These are phyloP conservation scores for Coprinellus micaceus DNA, from an alignment of 768 basidiomycete species.

Conservation along the genomic window DNA sequence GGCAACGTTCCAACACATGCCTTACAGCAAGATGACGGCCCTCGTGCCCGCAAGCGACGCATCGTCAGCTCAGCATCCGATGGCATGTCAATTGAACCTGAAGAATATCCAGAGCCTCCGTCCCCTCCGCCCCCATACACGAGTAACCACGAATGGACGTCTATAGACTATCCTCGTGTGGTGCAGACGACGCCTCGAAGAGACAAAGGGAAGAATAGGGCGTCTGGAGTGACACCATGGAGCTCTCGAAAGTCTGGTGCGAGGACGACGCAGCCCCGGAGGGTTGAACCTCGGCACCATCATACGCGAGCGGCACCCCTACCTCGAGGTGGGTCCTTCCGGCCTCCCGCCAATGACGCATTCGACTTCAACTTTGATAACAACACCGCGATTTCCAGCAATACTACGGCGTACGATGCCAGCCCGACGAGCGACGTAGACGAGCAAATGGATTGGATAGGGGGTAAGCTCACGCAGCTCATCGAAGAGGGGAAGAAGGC, in stretches of 20 bases:
- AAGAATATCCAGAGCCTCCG: constrained; percentile 19
- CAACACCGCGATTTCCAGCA: too few species aligned
- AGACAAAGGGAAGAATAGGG: neutral
- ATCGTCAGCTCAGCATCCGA: neutral
- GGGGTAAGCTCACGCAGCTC: constrained; percentile 60
- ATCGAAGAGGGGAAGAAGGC: constrained; percentile 81
- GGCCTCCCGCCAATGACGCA: neutral
- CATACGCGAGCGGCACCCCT: neutral
- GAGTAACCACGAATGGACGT: constrained; percentile 51
- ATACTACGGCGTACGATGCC: too few species aligned
- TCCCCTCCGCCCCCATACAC: constrained; percentile 63
- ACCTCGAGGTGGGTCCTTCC: too few species aligned
- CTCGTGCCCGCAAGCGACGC: neutral
- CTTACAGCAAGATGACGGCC: constrained; percentile 30
- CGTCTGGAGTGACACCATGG: constrained; percentile 6
- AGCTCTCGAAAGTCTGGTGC: neutral
- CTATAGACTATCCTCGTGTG: constrained; percentile 24
- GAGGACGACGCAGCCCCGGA: neutral
- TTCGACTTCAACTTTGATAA: neutral
- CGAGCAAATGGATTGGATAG: constrained; percentile 81
- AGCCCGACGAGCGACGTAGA: too few species aligned
- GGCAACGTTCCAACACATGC: constrained; percentile 52
- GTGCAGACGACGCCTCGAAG: neutral
- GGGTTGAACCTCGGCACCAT: neutral
- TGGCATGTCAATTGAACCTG: constrained; percentile 1